Evolutionary conservation across 73 alveolate species (phyloP), one percentile per base, ranked within the genome.

Genomic region (Urostyla sp.): DNA sequence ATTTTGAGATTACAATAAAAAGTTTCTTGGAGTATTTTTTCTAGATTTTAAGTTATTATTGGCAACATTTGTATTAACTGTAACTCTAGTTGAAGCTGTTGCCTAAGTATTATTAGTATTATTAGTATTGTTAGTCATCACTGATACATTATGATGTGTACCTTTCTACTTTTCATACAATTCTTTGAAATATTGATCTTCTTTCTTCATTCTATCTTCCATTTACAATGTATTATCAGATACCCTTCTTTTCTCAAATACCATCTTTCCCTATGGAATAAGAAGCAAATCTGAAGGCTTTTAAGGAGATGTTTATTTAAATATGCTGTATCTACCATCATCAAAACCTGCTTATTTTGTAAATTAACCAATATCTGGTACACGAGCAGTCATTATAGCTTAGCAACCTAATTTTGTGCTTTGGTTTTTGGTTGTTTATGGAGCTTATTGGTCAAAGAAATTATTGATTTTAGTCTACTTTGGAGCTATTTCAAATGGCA

Each of bases 101-200:
- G 37, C 7, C n/a, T 36, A 13, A 21, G 79, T 40, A 37, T 63
- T 36, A 1, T 37, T 63, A 38, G 79, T 15, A 4, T 46, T 63
- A 40, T 57, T 38, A 16, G 79, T 43, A 10, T 57, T 37, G 23
- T 58, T 58, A 2, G 79, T 63, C 7, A 60, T 63, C 24, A 63
- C 79, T 37, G 79, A 63, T 1, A 50, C 79, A 63, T 63, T 63
- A 40, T 63, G 79, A 16, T 60, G 61, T 32, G 37, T 63, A 43
- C 79, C 44, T 40, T 3, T 8, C 30, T 63, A 43, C 60, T 63
- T 63, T 6, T 63, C 79, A 63, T 43, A 37, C 23, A 63, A 43
- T 1, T 63, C 79, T 50, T 63, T 63, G 2, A 63, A 43, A 40
- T 40, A 11, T 1, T 18, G 49, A 2, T 38, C 79, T 37, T 63